These are phyloP conservation scores for Neurospora sp. DNA, from an alignment of 2,329 filamentous ascomycete genomes.

Conservation along the genomic window DNA sequence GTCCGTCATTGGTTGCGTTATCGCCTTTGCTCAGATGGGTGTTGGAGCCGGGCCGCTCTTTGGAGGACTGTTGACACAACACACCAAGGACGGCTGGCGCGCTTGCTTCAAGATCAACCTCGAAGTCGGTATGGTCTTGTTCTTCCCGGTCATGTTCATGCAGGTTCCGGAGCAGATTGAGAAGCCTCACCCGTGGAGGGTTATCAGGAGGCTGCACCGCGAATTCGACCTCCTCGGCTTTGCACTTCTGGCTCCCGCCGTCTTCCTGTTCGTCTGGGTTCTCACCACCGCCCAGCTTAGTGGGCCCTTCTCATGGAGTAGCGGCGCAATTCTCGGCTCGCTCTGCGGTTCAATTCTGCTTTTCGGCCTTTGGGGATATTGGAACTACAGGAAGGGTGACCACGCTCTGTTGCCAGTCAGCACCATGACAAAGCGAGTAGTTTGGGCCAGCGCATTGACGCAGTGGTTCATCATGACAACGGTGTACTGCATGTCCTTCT, in stretches of 20 bases:
- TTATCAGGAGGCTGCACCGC: slow-evolving; percentile 20
- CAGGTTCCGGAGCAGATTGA: slow-evolving; percentile 27
- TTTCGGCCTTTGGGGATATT: slow-evolving; percentile 26
- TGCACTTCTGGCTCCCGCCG: slow-evolving; percentile 29
- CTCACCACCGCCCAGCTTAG: slow-evolving; percentile 37
- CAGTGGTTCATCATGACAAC: slow-evolving; percentile 14
- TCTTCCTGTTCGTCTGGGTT: slow-evolving; percentile 24
- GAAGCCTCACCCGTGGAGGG: slow-evolving; percentile 20
- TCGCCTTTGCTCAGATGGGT: slow-evolving; percentile 30
- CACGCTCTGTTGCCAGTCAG: slow-evolving; percentile 20
- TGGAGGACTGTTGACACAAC: slow-evolving; percentile 31
- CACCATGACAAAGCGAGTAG: slow-evolving; percentile 13
- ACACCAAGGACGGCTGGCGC: slow-evolving; percentile 28
- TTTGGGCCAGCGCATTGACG: slow-evolving; percentile 18
- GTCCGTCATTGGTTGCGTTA: slow-evolving; percentile 15
- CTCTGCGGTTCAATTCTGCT: slow-evolving; percentile 27
- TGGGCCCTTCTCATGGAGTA: slow-evolving; percentile 30
- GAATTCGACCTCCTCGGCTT: slow-evolving; percentile 34
- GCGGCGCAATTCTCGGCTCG: slow-evolving; percentile 28
- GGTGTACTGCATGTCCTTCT: slow-evolving; percentile 18
- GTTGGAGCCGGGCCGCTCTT: slow-evolving; percentile 37
- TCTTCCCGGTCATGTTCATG: slow-evolving; percentile 22
- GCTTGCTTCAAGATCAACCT: slow-evolving; percentile 41
- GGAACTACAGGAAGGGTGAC: slow-evolving; percentile 27
- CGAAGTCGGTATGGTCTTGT: slow-evolving; percentile 30